Conservation (phyloP, 805 yeast species). For the Blastobotrys americana region DNA sequence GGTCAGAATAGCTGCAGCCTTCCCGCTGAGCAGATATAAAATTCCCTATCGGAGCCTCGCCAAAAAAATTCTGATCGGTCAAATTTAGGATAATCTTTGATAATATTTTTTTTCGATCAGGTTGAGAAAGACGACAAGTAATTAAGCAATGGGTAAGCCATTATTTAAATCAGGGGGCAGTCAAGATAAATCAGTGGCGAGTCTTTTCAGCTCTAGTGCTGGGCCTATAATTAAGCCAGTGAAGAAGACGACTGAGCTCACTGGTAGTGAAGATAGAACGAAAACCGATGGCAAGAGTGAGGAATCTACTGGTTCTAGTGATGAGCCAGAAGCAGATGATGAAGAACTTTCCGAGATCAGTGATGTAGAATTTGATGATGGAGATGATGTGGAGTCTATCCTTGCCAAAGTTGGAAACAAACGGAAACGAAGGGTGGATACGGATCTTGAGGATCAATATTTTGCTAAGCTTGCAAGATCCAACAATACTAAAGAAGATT, state of each 20-base stretch:
- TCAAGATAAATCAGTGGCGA: background rate
- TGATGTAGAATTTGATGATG: conserved; percentile 16
- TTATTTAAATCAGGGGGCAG: background rate
- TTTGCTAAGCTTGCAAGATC: conserved; percentile 45
- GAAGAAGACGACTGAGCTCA: conserved; percentile 9
- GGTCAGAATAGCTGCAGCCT: no score
- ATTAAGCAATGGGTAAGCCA: background rate
- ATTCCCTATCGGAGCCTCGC: background rate
- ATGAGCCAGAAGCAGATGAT: conserved; percentile 11
- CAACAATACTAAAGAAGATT: conserved; percentile 27
- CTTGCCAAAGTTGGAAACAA: conserved; percentile 21
- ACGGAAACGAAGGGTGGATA: conserved; percentile 32
- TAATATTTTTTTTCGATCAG: background rate
- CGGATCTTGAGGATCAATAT: conserved; percentile 50
- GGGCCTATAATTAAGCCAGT: conserved; percentile 2
- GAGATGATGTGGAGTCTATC: conserved; percentile 22
- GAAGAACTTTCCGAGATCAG: conserved; percentile 22
- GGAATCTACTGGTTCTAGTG: background rate
- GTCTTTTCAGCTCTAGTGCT: conserved; percentile 1
- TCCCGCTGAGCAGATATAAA: no score
- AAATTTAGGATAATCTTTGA: background rate
- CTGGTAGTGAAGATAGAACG: conserved; percentile 14
- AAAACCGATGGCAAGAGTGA: no score
- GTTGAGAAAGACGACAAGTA: background rate
- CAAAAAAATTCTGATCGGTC: background rate